Conservation (phyloP, 2,329 filamentous ascomycete species). For the Fusarium staphyleae region DNA sequence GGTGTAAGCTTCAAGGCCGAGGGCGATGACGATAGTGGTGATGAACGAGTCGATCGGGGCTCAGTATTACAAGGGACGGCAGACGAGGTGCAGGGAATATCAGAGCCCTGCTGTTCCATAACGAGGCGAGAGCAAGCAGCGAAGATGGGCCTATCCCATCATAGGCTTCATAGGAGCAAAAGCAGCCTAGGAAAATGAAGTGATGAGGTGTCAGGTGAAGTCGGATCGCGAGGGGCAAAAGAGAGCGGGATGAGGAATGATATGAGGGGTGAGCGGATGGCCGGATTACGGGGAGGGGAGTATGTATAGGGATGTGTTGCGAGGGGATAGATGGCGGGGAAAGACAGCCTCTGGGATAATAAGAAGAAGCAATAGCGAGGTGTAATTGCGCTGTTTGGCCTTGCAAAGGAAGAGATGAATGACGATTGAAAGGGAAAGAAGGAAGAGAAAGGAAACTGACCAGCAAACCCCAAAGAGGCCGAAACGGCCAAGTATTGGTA, state of each 20-base stretch:
- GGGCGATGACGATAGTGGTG: constrained; percentile 29
- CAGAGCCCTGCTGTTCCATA: constrained; percentile 58
- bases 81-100: constrained; percentile 40
- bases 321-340: constrained; percentile 22
- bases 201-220: constrained; percentile 33
- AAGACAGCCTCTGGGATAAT: constrained; percentile 4
- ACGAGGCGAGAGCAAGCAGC: constrained; percentile 50
- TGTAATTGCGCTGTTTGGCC: constrained; percentile 4
- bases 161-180: constrained; percentile 37
- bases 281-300: constrained; percentile 37
- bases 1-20: constrained; percentile 34
- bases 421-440: constrained; percentile 3
- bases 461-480: constrained; percentile 9
- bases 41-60: constrained; percentile 38
- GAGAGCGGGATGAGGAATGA: constrained; percentile 26
- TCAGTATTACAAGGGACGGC: constrained; percentile 43
- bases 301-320: constrained; percentile 14
- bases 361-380: constrained; percentile 5
- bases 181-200: constrained; percentile 32
- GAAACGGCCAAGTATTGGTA: constrained; percentile 8
- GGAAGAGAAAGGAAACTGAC: constrained; percentile 27
- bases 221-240: constrained; percentile 37
- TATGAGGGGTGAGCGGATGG: constrained; percentile 40
- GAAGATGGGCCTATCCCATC: constrained; percentile 38
- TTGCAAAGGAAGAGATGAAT: constrained; percentile 3